These are phyloP conservation scores for Bolboschoenoplectus hybrid DNA, from an alignment of 202 grass and related monocot species.

Conservation along the genomic window DNA sequence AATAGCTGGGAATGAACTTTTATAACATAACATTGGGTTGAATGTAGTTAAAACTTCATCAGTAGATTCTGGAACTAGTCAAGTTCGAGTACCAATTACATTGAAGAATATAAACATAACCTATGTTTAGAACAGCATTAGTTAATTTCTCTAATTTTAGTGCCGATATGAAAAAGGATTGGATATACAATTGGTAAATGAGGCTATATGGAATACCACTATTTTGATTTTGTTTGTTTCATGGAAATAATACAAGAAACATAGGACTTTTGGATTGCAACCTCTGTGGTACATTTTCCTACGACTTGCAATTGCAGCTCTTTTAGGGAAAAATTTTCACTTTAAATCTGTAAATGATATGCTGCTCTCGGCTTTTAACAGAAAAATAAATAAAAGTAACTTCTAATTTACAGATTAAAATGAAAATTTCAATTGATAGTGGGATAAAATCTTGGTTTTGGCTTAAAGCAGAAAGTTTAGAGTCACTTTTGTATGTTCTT, in stretches of 20 bases:
- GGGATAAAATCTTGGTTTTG: too few relatives aligned
- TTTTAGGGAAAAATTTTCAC: not conserved
- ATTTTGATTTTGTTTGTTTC: not conserved
- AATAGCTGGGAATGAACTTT: not conserved
- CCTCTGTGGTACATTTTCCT: not conserved
- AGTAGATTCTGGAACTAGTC: not conserved
- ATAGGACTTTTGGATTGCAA: not conserved
- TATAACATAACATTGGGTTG: not conserved
- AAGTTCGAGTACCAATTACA: not conserved
- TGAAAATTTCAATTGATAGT: not conserved
- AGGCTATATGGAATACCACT: not conserved
- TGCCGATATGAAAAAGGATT: not conserved
- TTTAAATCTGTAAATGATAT: not conserved
- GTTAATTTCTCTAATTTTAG: not conserved
- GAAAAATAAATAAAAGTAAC: not conserved
- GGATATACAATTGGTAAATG: not conserved
- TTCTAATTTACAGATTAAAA: not conserved
- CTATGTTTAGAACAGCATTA: not conserved
- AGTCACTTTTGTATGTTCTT: not conserved
- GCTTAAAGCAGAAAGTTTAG: too few relatives aligned
- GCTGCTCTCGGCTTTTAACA: not conserved
- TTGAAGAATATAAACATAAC: not conserved
- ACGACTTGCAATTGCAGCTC: not conserved
- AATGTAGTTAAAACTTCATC: slow-evolving; percentile 11
- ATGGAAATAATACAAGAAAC: not conserved